Percentiles rank a stretch among this genome's conserved stretches.
These are phyloP conservation scores for Trichoderma orchidacearum DNA, from an alignment of 495 filamentous ascomycete genomes.

Conservation along the genomic window DNA sequence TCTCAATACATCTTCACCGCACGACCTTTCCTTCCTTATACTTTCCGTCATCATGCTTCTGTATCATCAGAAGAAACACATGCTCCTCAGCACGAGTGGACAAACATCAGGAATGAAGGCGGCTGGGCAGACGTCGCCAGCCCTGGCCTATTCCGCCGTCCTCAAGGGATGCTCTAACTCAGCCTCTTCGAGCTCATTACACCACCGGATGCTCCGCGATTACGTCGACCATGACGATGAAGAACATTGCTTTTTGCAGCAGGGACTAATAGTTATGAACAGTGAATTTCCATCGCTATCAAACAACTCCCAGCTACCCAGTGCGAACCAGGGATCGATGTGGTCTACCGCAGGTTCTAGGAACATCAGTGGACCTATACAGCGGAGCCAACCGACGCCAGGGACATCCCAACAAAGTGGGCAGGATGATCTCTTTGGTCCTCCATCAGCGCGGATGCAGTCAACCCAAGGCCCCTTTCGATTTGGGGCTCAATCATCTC, in stretches of 20 bases:
- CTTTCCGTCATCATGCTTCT: neutral
- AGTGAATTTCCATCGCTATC: conserved; percentile 82
- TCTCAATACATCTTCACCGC: neutral
- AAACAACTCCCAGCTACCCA: conserved; percentile 48
- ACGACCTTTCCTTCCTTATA: neutral
- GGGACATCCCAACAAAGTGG: conserved; percentile 35
- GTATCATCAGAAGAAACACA: conserved; percentile 4
- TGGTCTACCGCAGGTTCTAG: conserved; percentile 44
- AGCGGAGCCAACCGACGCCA: conserved; percentile 49
- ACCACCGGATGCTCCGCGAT: neutral
- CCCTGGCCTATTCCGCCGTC: conserved; percentile 14
- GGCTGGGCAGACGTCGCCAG: neutral
- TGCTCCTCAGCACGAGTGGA: conserved; percentile 4
- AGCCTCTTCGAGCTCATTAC: neutral
- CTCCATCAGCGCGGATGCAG: conserved; percentile 38
- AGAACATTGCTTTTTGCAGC: neutral
- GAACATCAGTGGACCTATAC: conserved; percentile 39
- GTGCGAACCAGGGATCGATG: conserved; percentile 28
- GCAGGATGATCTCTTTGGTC: conserved; percentile 43
- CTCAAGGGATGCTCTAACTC: conserved; percentile 13
- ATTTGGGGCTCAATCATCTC: conserved; percentile 40
- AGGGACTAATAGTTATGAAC: neutral
- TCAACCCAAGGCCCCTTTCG: conserved; percentile 46
- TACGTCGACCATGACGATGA: neutral
- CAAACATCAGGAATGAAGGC: conserved; percentile 5